A percentile compares a stretch with the other conserved stretches of the same genome.
Evolutionary conservation across 331 rosid genomes (phyloP).

Genomic region (Dryas integrifolia): DNA sequence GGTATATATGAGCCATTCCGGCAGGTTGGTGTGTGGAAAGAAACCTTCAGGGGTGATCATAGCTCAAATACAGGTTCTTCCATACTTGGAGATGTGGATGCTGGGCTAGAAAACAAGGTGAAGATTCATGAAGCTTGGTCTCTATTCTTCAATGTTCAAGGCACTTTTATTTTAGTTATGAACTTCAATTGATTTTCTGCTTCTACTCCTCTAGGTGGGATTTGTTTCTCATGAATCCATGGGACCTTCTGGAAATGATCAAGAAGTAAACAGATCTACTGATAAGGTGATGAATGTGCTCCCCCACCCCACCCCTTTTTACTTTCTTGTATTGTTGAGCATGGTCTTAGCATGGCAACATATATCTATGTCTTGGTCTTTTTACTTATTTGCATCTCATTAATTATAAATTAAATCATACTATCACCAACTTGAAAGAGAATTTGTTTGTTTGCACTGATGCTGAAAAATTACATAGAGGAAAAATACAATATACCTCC

Average conservation of each 20-base stretch:
- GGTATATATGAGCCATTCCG: constrained; percentile 71
- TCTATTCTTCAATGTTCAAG: constrained; percentile 7
- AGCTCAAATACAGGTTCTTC: constrained; percentile 41
- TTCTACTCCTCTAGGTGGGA: constrained; percentile 47
- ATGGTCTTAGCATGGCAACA: background rate
- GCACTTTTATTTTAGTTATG: constrained; percentile 4
- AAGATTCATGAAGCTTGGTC: constrained; percentile 5
- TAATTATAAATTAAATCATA: background rate
- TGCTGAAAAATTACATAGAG: too few species aligned
- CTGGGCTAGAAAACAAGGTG: constrained; percentile 52
- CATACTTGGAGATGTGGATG: constrained; percentile 43
- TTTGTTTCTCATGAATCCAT: constrained; percentile 46
- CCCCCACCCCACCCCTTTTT: background rate
- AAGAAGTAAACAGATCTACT: constrained; percentile 47
- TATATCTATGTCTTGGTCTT: constrained; percentile 12
- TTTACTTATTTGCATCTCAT: constrained; percentile 4
- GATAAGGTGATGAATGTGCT: constrained; percentile 52
- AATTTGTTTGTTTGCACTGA: background rate
- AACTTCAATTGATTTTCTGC: constrained; percentile 23
- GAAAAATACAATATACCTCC: background rate
- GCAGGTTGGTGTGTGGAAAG: constrained; percentile 60
- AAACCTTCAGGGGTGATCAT: constrained; percentile 48
- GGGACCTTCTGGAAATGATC: constrained; percentile 52
- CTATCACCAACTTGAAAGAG: constrained; percentile 8
- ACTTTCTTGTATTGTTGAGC: background rate